These are phyloP conservation scores for Trametes hirsuta DNA, from an alignment of 1,284 basidiomycete species.

Conservation along the genomic window DNA sequence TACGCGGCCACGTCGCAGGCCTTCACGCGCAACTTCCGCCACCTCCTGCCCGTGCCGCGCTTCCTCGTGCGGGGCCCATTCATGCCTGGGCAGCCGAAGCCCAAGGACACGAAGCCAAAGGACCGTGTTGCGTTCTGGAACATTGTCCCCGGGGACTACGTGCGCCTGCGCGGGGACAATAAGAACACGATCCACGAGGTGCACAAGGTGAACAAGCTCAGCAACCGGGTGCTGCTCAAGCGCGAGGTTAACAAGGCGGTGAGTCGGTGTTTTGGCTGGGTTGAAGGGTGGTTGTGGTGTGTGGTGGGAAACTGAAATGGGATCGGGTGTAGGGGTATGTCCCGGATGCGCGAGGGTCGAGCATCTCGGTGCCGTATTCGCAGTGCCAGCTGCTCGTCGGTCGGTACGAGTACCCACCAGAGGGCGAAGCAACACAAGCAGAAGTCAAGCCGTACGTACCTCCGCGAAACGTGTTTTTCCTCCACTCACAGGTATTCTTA, in stretches of 20 bases:
- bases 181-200: slow-evolving; percentile 66
- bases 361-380: slow-evolving; percentile 71
- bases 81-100: slow-evolving; percentile 31
- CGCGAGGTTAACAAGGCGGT: slow-evolving; percentile 47
- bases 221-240: slow-evolving; percentile 73
- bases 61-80: slow-evolving; percentile 39
- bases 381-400: slow-evolving; percentile 77
- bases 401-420: slow-evolving; percentile 58
- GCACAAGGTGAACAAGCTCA: slow-evolving; percentile 68
- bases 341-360: slow-evolving; percentile 32
- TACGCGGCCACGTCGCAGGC: slow-evolving; percentile 29
- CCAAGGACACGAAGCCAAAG: slow-evolving; percentile 59
- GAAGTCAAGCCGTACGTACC: slow-evolving; percentile 49
- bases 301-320: neutral
- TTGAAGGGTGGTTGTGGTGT: neutral
- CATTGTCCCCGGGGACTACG: slow-evolving; percentile 80
- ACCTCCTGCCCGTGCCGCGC: slow-evolving; percentile 60
- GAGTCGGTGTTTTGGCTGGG: neutral
- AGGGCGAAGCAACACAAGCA: slow-evolving; percentile 45
- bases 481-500: slow-evolving; percentile 32
- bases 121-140: slow-evolving; percentile 86
- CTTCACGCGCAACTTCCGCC: slow-evolving; percentile 67
- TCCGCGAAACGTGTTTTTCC: neutral
- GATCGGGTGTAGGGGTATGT: slow-evolving; percentile 9
- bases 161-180: slow-evolving; percentile 69